Evolutionary conservation across 2,329 filamentous ascomycete species (phyloP).

Genomic region (Trichoderma lentiforme): DNA sequence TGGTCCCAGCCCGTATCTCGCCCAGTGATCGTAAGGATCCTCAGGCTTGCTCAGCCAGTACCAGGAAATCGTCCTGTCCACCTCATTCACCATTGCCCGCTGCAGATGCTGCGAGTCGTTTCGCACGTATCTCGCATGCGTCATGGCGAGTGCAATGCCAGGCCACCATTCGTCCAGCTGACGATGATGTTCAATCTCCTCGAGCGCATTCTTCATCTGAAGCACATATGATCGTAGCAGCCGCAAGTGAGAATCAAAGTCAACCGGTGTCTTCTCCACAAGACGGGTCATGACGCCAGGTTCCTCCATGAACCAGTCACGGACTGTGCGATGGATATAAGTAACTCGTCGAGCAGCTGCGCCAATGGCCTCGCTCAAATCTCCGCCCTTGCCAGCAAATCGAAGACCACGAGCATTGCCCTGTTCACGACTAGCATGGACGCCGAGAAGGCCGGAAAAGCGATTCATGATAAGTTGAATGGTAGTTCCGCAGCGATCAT

Average conservation of each 20-base stretch:
- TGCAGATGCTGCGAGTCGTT: constrained; percentile 22
- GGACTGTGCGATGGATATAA: constrained; percentile 35
- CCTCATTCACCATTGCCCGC: constrained; percentile 26
- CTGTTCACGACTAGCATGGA: constrained; percentile 21
- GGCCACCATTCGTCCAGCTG: constrained; percentile 40
- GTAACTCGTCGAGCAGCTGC: constrained; percentile 25
- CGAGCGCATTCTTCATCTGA: constrained; percentile 32
- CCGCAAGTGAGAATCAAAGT: constrained; percentile 32
- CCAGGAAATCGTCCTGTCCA: constrained; percentile 30
- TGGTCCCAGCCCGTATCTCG: constrained; percentile 30
- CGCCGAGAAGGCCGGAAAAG: constrained; percentile 29
- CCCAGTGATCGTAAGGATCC: constrained; percentile 34
- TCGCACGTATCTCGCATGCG: constrained; percentile 32
- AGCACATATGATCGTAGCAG: constrained; percentile 34
- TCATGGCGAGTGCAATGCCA: constrained; percentile 36
- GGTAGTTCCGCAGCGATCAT: constrained; percentile 21
- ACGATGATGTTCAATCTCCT: constrained; percentile 36
- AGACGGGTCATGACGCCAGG: constrained; percentile 25
- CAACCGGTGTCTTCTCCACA: background rate
- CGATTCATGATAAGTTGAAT: constrained; percentile 19
- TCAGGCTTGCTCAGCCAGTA: constrained; percentile 29
- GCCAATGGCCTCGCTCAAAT: background rate
- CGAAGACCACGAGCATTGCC: constrained; percentile 22
- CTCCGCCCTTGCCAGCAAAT: constrained; percentile 8
- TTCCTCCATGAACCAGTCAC: constrained; percentile 32